A percentile compares a stretch with the other conserved stretches of the same genome.
Evolutionary conservation across 345 rosid species (phyloP).

Genomic region (Kandelia obovata): DNA sequence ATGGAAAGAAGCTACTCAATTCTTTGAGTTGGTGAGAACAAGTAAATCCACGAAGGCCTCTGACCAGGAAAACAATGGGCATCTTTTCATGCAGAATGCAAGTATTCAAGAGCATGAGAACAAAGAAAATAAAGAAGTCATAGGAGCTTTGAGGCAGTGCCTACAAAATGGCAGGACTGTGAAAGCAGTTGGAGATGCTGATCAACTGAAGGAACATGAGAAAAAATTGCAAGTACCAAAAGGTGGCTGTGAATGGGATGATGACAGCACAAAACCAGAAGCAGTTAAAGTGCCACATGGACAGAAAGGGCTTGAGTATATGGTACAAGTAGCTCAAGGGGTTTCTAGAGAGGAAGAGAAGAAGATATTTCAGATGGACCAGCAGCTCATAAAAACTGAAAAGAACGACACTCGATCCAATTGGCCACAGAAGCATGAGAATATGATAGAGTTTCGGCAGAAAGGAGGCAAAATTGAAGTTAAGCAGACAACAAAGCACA

Average conservation of each 20-base stretch:
- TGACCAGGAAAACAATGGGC: slow-evolving; percentile 39
- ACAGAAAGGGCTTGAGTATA: slow-evolving; percentile 30
- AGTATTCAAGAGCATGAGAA: slow-evolving; percentile 33
- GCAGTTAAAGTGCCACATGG: slow-evolving; percentile 32
- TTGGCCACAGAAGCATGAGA: slow-evolving; percentile 32
- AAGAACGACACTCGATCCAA: slow-evolving; percentile 32
- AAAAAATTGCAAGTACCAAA: slow-evolving; percentile 25
- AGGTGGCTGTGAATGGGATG: slow-evolving; percentile 24
- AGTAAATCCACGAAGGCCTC: slow-evolving; percentile 41
- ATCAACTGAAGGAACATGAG: slow-evolving; percentile 28
- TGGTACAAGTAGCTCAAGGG: slow-evolving; percentile 37
- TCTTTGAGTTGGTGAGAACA: slow-evolving; percentile 61
- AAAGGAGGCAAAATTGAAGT: slow-evolving; percentile 28
- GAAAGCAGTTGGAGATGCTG: slow-evolving; percentile 37
- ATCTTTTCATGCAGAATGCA: slow-evolving; percentile 22
- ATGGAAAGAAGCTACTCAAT: slow-evolving; percentile 71
- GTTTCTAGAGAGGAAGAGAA: slow-evolving; percentile 35
- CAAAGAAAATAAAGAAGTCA: slow-evolving; percentile 34
- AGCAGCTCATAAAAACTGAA: slow-evolving; percentile 32
- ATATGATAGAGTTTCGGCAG: slow-evolving; percentile 28
- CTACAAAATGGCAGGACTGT: slow-evolving; percentile 27
- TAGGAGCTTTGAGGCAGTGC: slow-evolving; percentile 30
- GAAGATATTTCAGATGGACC: slow-evolving; percentile 29
- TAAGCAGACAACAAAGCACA: slow-evolving; percentile 32
- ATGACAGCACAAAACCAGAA: slow-evolving; percentile 24